Evolutionary conservation across 352 stramenopile genomes (phyloP).

Genomic region (Pythium rhizo-oryzae): DNA sequence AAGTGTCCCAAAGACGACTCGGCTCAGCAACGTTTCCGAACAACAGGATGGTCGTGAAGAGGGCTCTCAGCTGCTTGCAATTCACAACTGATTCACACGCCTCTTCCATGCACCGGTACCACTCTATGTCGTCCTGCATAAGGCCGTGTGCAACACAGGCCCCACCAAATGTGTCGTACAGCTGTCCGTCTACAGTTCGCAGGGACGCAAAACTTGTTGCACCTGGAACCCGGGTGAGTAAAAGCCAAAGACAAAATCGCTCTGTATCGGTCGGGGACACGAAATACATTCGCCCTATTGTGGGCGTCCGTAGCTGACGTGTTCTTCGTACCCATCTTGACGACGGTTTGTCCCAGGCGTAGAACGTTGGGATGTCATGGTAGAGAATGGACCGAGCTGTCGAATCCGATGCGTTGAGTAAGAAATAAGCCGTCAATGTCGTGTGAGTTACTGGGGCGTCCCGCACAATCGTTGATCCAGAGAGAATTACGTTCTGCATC

Average conservation of each 20-base stretch:
- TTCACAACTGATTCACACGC: neutral
- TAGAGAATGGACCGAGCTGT: conserved; percentile 3
- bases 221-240: conserved; percentile 1
- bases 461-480: neutral
- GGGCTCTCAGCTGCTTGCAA: neutral
- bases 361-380: neutral
- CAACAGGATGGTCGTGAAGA: neutral
- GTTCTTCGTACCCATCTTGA: too few species aligned
- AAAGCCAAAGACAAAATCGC: neutral
- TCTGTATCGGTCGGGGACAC: conserved; percentile 1
- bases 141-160: conserved; percentile 1
- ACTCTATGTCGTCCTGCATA: conserved; percentile 3
- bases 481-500: conserved; percentile 8
- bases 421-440: neutral
- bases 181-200: neutral
- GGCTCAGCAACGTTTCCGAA: conserved; percentile 2
- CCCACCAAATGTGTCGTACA: neutral
- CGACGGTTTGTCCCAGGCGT: conserved; percentile 1
- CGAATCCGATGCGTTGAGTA: neutral
- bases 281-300: conserved; percentile 8
- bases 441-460: neutral
- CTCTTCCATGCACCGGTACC: conserved; percentile 6
- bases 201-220: neutral
- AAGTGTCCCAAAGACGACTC: neutral
- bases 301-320: neutral